Conservation (phyloP, 768 basidiomycete genomes). For the Mrakia gelida region DNA sequence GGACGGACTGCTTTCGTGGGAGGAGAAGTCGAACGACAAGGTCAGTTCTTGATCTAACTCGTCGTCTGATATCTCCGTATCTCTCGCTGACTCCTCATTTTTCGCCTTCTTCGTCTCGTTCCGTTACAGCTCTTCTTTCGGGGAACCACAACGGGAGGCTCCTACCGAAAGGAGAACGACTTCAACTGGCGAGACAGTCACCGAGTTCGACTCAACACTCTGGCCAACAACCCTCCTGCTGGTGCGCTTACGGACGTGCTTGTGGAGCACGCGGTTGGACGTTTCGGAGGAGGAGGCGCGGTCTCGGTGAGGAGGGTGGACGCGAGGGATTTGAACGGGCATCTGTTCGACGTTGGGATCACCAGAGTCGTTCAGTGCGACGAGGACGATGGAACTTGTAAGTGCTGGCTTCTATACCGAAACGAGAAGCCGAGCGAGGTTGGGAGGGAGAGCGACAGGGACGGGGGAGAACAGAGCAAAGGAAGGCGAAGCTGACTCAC, state of each 20-base stretch:
- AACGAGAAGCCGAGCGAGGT: too few species aligned
- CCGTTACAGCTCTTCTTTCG: conserved; percentile 15
- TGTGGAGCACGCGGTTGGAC: too few species aligned
- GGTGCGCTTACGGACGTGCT: neutral
- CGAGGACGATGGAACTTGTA: conserved; percentile 10
- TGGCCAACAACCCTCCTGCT: neutral
- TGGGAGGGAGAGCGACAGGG: too few species aligned
- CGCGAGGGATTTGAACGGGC: neutral
- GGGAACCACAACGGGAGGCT: conserved; percentile 9
- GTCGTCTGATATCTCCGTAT: neutral
- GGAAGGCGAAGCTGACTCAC: neutral
- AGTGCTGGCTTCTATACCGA: neutral
- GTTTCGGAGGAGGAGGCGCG: too few species aligned
- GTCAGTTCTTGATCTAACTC: neutral
- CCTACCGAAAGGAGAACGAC: neutral
- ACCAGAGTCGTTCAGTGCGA: conserved; percentile 5
- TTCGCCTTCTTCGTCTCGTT: neutral
- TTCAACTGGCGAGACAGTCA: conserved; percentile 4
- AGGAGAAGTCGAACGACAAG: neutral
- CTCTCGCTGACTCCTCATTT: neutral
- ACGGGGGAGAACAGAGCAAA: neutral
- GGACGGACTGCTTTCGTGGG: neutral
- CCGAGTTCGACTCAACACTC: conserved; percentile 10
- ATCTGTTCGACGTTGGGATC: conserved; percentile 20
- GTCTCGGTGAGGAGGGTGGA: neutral